These are phyloP conservation scores for Microdochium trichocladiopsis DNA, from an alignment of 2,329 filamentous ascomycete genomes.

Conservation along the genomic window DNA sequence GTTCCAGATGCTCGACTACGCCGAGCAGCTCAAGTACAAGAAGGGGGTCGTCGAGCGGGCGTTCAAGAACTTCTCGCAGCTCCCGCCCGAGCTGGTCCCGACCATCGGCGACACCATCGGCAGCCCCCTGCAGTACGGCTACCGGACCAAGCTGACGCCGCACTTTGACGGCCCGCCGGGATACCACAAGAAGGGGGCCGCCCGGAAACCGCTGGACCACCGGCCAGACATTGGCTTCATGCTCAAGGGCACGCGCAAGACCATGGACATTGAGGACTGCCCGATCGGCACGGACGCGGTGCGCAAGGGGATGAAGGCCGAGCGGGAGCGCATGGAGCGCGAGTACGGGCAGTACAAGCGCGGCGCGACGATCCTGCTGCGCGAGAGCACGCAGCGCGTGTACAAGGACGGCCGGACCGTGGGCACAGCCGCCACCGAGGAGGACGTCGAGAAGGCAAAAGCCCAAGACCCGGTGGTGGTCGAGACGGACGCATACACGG, in stretches of 20 bases:
- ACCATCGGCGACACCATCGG: constrained; percentile 76
- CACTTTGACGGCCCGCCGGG: constrained; percentile 80
- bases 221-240: constrained; percentile 86
- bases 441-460: constrained; percentile 32
- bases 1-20: constrained; percentile 93
- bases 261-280: constrained; percentile 94
- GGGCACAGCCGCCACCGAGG: constrained; percentile 16
- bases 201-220: constrained; percentile 40
- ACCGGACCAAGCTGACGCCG: constrained; percentile 93
- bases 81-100: constrained; percentile 70
- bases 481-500: constrained; percentile 54
- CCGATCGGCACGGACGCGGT: constrained; percentile 89
- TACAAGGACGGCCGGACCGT: constrained; percentile 31
- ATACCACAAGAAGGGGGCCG: constrained; percentile 36
- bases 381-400: constrained; percentile 73
- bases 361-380: constrained; percentile 82
- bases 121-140: constrained; percentile 85
- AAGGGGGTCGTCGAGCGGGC: constrained; percentile 82
- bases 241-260: constrained; percentile 70
- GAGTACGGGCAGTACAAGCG: constrained; percentile 67
- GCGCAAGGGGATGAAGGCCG: constrained; percentile 67
- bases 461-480: constrained; percentile 32
- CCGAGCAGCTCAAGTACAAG: constrained; percentile 80
- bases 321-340: constrained; percentile 66
- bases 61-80: constrained; percentile 81